Evolutionary conservation across 768 basidiomycete genomes (phyloP).

Genomic region (Leccinum boreale): DNA sequence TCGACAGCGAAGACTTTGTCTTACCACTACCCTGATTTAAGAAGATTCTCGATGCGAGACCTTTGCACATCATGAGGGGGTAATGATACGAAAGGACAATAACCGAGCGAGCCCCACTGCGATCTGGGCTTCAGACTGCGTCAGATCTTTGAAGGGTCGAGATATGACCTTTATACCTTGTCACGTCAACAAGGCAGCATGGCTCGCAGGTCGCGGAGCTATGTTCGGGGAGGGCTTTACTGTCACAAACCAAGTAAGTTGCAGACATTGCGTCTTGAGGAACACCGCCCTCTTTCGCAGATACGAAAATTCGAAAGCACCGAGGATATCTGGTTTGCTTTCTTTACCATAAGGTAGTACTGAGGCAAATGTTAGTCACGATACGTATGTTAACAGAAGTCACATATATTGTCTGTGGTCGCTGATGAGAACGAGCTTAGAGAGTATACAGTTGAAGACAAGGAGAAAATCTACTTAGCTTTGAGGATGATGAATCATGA

Average conservation of each 20-base stretch:
- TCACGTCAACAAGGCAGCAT: constrained; percentile 40
- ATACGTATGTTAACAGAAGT: not conserved
- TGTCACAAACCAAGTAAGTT: constrained; percentile 19
- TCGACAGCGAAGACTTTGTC: constrained; percentile 77
- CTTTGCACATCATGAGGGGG: constrained; percentile 76
- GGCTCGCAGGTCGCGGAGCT: constrained; percentile 32
- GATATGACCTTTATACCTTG: constrained; percentile 20
- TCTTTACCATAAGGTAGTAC: constrained; percentile 47
- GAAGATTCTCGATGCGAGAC: constrained; percentile 48
- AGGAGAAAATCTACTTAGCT: constrained; percentile 43
- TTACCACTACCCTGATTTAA: constrained; percentile 50
- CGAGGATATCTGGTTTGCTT: constrained; percentile 46
- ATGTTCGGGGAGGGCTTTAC: constrained; percentile 56
- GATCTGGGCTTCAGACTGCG: constrained; percentile 36
- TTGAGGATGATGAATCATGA: too few species aligned
- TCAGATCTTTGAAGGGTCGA: not conserved
- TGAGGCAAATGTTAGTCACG: constrained; percentile 26
- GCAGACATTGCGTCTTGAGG: constrained; percentile 71
- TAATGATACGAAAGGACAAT: constrained; percentile 63
- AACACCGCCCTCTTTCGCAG: constrained; percentile 47
- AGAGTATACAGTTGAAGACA: constrained; percentile 27
- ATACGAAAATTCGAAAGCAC: constrained; percentile 72
- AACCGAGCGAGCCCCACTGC: constrained; percentile 52
- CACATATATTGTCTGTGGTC: constrained; percentile 36
- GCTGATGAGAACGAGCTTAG: constrained; percentile 39